A percentile compares a stretch with the other conserved stretches of the same genome.
These are phyloP conservation scores for Phyllosticta paracitricarpa DNA, from an alignment of 2,329 filamentous ascomycete species.

Conservation along the genomic window DNA sequence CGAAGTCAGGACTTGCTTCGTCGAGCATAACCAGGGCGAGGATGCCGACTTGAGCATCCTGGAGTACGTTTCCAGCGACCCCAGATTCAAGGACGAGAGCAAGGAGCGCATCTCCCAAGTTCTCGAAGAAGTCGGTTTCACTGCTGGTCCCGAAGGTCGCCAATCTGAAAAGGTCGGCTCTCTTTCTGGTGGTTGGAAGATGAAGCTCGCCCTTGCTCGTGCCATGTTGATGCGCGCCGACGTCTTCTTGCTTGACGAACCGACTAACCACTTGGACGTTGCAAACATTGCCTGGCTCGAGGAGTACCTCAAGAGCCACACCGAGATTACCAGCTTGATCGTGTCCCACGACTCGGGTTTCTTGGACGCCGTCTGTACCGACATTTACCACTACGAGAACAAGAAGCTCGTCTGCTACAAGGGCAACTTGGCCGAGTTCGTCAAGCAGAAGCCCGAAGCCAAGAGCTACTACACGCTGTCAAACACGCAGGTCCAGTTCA, in stretches of 20 bases:
- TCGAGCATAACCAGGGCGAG: slow-evolving; percentile 98
- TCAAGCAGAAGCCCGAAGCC: slow-evolving; percentile 81
- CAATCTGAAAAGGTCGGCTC: slow-evolving; percentile 88
- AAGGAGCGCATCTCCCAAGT: slow-evolving; percentile 73
- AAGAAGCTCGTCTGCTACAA: slow-evolving; percentile 89
- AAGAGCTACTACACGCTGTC: slow-evolving; percentile 98
- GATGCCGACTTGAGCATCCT: slow-evolving; percentile 94
- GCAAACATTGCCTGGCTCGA: slow-evolving; percentile 93
- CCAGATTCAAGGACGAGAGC: slow-evolving; percentile 70
- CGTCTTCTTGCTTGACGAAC: slow-evolving; percentile 92
- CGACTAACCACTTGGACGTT: slow-evolving; percentile 96
- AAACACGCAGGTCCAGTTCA: slow-evolving; percentile 82
- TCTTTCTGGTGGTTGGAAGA: slow-evolving; percentile 97
- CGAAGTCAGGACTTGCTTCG: slow-evolving; percentile 89
- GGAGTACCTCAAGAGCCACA: slow-evolving; percentile 89
- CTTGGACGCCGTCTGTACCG: slow-evolving; percentile 92
- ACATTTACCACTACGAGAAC: slow-evolving; percentile 97
- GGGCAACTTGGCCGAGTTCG: slow-evolving; percentile 75
- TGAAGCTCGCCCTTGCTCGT: slow-evolving; percentile 93
- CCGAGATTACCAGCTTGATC: slow-evolving; percentile 93
- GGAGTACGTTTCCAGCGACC: slow-evolving; percentile 85
- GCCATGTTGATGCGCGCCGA: slow-evolving; percentile 98
- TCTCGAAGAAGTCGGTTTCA: slow-evolving; percentile 87
- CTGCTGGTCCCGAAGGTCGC: slow-evolving; percentile 74
- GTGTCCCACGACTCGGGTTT: slow-evolving; percentile 98